Evolutionary conservation across 495 filamentous ascomycete genomes (phyloP), one percentile per base, ranked within the genome.

Genomic region (Tuber indicum): DNA sequence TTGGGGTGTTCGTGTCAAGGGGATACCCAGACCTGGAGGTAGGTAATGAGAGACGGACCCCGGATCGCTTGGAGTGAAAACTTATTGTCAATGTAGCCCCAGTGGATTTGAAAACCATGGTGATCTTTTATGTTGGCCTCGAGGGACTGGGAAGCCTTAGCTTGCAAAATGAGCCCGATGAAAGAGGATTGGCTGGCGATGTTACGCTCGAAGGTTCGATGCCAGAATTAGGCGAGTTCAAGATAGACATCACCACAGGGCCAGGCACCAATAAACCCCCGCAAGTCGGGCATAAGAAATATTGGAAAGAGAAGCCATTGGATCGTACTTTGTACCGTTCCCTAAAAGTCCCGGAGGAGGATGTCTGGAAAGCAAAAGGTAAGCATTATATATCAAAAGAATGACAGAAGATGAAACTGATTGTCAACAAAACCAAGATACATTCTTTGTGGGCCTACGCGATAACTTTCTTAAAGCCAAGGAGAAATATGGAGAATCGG

Each of bases 1-100:
- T 84, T 99, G 96, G 96, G 96, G 91, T 42, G 92, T 92, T 72
- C 87, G 96, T 70, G 90, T 98, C 78, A 94, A 92, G 85, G 96
- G 96, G 23, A 89, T 87, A 46, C 92, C 94, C 71, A 89, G 91
- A 49, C 89, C 91, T 42, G 92, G 92, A 84, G 88, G 85, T 83
- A 83, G 73, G 76, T 72, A 36, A 66, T 41, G 19, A 66, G 46
- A 46, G 52, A 58, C 52, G 21, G 14, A 71, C 26, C 76, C 66
- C 9, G 36, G n/a, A 36, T 45, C 39, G 9, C 26, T 66, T 36
- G 26, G 58, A 36, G 58, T 26, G n/a, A 66, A 66, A 66, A 36
- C 58, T 66, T 66, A 66, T 32, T 8, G 8, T 19, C 49, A 58
- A 45, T 45, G 66, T 73, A 80, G 78, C 78, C 39, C 78, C 78